Base-by-base conservation (phyloP, 345 rosid species). In the Salix suchowensis region DNA sequence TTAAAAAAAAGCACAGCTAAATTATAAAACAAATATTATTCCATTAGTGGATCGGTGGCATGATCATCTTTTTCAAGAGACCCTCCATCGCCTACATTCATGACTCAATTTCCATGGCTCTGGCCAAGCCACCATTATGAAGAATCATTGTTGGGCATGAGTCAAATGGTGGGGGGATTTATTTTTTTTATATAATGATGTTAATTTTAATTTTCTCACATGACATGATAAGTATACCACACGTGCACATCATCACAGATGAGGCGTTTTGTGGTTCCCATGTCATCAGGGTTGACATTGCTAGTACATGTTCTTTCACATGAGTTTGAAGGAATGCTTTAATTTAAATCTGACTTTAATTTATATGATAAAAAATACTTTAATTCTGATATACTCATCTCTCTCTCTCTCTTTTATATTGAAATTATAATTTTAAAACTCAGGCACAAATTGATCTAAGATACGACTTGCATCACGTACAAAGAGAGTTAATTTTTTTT, bases 181-280 rank as follows among this genome's bases (percentile, higher is more conserved):
- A 73, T 76, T 68, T 71, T 67, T 2, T 37, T 7, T 28, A 19
- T 34, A 34, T 34, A 34, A 72, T 76, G 70, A 83, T 76, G 54
- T 30, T 23, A 5, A 12, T 48, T 26, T 5, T 24, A n/a, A 3
- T 39, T 46, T 66, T 39, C 5, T n/a, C 81, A 78, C 80, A 65
- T 76, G 76, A 82, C 67, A 78, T 76, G 71, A 83, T 77, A 74
- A 70, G 64, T 76, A 77, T 44, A 64, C 70, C 81, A 72, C 89
- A 86, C 86, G 91, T 86, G 91, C 86, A 82, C 84, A 79, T 78
- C 83, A 81, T 83, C 80, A 67, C 77, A 21, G 32, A 0, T 23
- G 16, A 9, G 70, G 74, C 42, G 46, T 26, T n/a, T 18, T n/a
- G 40, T 32, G 68, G 58, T 40, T 74, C 58, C 58, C 68, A 42